Base-by-base conservation (phyloP, 1,284 basidiomycete species). In the Leccinum huronense region DNA sequence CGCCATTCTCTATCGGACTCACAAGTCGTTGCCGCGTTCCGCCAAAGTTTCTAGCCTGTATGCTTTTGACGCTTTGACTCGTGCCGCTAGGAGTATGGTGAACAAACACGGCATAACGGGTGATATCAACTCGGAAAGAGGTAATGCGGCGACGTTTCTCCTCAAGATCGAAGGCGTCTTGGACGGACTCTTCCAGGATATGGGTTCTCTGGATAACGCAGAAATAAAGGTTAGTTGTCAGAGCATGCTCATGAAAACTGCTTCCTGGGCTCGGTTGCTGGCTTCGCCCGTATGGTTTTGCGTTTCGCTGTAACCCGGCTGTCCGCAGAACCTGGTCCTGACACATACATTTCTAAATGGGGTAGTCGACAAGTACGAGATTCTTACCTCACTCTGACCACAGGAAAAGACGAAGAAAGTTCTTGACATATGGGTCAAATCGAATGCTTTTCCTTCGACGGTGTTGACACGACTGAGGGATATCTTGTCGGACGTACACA, bases 341-440 rank as follows among this genome's bases (percentile, higher is more conserved):
- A 67, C 65, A 66, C 64, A 67, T 56, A 4, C 57, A 51, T 62
- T 59, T 60, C 62, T 57, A 5, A 27, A 62, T 64, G 55, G 63
- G 69, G 58, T 68, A 73, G 64, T 72, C 65, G 78, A 83, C 83
- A 72, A 79, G 68, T 79, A 70, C 73, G 71, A 66, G 70, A 61
- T 74, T 72, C 73, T 77, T 71, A 72, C 71, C 63, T 61, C 64
- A 69, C 63, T 71, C 65, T 65, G 66, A 74, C 61, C 67, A 76
- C 82, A 97, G 95, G 95, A 97, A 81, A 97, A 97, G 80, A 85
- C 91, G 59, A 90, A 90, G 82, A 97, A 97, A 80, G 88, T 97
- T 73, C 85, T 95, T 78, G 95, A 97, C 78, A 97, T 97, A 72
- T 97, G 95, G 95, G 84, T 84, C 73, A 95, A 94, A 78, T 86